Evolutionary conservation across 2,329 filamentous ascomycete genomes (phyloP), one percentile per base, ranked within the genome.

Genomic region (Penicillium crustosum): DNA sequence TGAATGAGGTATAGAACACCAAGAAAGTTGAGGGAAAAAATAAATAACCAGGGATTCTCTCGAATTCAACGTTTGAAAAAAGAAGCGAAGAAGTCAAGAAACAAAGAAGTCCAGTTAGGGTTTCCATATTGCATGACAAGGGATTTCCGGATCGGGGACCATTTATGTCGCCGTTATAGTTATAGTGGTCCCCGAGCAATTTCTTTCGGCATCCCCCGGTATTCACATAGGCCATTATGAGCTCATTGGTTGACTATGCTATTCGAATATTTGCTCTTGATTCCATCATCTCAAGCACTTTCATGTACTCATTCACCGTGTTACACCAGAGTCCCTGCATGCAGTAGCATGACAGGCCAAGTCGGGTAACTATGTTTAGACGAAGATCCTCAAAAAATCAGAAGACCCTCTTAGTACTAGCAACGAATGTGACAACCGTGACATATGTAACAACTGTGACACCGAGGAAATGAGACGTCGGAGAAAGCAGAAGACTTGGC

Each of bases 111-210:
- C 2, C 1, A 49, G 10, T 17, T 51, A 51, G 35, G 51, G 29
- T 58, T 57, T 39, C 43, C 42, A 33, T 44, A 59, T 62, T 55
- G 19, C 17, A 23, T 23, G 38, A 17, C 48, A 48, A 53, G 35
- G 49, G 44, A 61, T 58, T 59, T 49, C 55, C 60, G 54, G 49
- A 60, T 61, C 57, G 62, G 63, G 63, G 63, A 64, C 62, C 62
- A 63, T 42, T 33, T 5, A 57, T 35, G 29, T 57, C 55, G 55
- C 55, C 55, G 55, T 53, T 36, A 21, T 21, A 19, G n/a, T 6
- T 27, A 50, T 19, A n/a, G 12, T 65, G 62, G 61, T 66, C 63
- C 63, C 63, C 63, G 63, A 64, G 27, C 42, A 19, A 13, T 38
- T 27, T 52, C 27, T 23, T n/a, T 41, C 39, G 33, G 39, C 47